Evolutionary conservation across 2,329 filamentous ascomycete species (phyloP).

Genomic region (Neopestalotiopsis clavispora): DNA sequence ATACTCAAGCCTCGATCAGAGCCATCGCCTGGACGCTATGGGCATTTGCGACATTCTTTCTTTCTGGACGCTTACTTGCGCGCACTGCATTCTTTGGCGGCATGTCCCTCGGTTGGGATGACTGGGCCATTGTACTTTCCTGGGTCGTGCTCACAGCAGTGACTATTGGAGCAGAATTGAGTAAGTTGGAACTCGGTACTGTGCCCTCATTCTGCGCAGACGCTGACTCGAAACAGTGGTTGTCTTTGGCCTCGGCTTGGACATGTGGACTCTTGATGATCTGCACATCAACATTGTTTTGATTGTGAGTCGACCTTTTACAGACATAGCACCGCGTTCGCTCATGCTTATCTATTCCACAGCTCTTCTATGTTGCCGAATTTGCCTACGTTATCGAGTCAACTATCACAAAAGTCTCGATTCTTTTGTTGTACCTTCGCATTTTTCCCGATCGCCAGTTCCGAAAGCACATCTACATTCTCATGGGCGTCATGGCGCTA

Average conservation of each 20-base stretch:
- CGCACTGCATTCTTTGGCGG: constrained; percentile 23
- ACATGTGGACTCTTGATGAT: constrained; percentile 26
- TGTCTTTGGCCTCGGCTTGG: constrained; percentile 26
- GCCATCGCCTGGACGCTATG: constrained; percentile 24
- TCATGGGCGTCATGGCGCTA: constrained; percentile 22
- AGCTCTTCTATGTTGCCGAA: constrained; percentile 22
- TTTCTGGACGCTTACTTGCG: constrained; percentile 24
- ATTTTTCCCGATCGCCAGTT: constrained; percentile 21
- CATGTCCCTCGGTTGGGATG: constrained; percentile 27
- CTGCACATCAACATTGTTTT: constrained; percentile 23
- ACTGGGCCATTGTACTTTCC: constrained; percentile 29
- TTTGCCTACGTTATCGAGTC: constrained; percentile 22
- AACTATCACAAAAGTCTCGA: constrained; percentile 20
- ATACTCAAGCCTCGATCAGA: constrained; percentile 20
- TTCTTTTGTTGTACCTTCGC: constrained; percentile 20
- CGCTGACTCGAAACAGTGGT: constrained; percentile 23
- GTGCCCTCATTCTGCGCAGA: not conserved
- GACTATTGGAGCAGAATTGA: constrained; percentile 26
- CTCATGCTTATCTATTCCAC: not conserved
- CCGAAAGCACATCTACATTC: constrained; percentile 17
- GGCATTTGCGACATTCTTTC: constrained; percentile 21
- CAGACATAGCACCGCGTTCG: not conserved
- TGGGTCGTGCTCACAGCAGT: constrained; percentile 25
- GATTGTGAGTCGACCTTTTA: constrained; percentile 20
- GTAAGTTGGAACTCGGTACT: constrained; percentile 16